Evolutionary conservation across 192 early-diverging fungal genomes (phyloP), one percentile per base, ranked within the genome.

Genomic region (Coemansia sp.): DNA sequence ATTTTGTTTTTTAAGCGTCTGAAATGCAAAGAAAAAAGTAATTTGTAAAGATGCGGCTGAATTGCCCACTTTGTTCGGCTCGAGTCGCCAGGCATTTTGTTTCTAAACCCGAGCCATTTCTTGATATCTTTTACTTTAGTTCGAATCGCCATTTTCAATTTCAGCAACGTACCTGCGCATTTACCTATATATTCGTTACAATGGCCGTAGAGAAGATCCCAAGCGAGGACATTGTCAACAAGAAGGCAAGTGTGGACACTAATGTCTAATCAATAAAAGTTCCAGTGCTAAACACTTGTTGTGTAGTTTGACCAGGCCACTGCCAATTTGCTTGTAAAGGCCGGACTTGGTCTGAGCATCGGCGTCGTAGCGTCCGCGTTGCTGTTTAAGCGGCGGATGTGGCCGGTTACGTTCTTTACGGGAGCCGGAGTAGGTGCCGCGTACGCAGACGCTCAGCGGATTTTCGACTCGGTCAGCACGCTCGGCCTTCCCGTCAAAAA

Each of bases 361-460:
- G 93, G 93, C 68, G 85, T 95, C 64, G 91, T 92, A n/a, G 85
- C 89, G 27, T 93, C 92, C 20, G 92, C 90, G 41, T 78, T 95
- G 23, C 66, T 95, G 65, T 95, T 95, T 83, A 87, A 86, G 81
- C 87, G 92, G 83, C 84, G 88, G 70, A 86, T 84, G 53, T 95
- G 92, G 92, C 93, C 93, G 41, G 89, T 95, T 66, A 88, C 91
- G 52, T 82, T 93, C 51, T 83, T 88, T 10, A 90, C 89, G 27
- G 93, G 93, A 23, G 88, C 89, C 51, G 93, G 92, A 32, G 82
- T 92, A 27, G 93, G 93, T 54, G 85, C 89, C 14, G 88, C 93
- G 26, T 89, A 92, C 62, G 88, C 89, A 29, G 88, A 95, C 49
- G 90, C 89, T 62, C 87, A 92, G 74, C 70, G 76, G 29, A 69